Evolutionary conservation across 2,329 filamentous ascomycete species (phyloP).

Genomic region (Sporothrix globosa): DNA sequence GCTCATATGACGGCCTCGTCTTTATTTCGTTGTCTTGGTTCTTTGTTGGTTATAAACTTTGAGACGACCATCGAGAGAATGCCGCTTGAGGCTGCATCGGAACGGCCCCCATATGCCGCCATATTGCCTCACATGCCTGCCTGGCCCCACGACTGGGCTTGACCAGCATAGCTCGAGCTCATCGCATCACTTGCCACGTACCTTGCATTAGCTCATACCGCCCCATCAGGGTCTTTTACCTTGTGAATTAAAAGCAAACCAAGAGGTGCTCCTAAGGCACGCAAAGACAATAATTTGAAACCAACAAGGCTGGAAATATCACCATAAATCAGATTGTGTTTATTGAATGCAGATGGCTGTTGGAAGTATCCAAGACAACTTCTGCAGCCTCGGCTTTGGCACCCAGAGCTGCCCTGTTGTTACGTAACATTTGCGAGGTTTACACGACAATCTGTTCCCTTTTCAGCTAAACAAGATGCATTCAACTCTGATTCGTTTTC

Average conservation of each 20-base stretch:
- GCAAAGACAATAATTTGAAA: neutral
- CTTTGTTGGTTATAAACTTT: neutral
- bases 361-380: neutral
- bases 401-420: neutral
- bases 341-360: neutral
- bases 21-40: neutral
- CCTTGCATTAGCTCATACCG: conserved; percentile 19
- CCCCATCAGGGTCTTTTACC: neutral
- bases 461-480: neutral
- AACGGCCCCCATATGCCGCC: neutral
- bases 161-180: neutral
- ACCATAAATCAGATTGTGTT: too few relatives aligned
- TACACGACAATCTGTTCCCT: conserved; percentile 3
- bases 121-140: neutral
- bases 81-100: neutral
- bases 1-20: neutral
- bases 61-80: neutral
- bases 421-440: neutral
- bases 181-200: neutral
- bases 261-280: neutral
- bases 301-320: neutral
- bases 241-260: neutral
- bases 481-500: neutral
- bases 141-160: neutral
- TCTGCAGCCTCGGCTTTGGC: neutral